Percentiles rank a stretch among this genome's conserved stretches.
Evolutionary conservation across 1,284 basidiomycete genomes (phyloP).

Genomic region (Apiotrichum gracile): DNA sequence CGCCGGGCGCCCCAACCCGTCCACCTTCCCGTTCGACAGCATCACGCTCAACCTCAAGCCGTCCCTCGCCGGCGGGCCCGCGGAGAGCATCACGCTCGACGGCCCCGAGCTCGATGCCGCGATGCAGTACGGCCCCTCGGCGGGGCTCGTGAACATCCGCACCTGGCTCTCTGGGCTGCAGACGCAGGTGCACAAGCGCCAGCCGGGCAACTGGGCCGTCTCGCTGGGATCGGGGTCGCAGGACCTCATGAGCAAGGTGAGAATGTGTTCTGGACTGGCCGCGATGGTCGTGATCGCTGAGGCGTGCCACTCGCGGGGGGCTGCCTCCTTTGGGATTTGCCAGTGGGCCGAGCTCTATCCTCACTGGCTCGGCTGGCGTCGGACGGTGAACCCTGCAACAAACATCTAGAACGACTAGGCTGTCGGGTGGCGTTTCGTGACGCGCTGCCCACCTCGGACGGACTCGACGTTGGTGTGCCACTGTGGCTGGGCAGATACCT

Average conservation of each 20-base stretch:
- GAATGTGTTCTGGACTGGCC: slow-evolving; percentile 12
- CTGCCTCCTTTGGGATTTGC: no score
- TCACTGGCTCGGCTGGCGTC: no score
- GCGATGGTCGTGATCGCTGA: no score
- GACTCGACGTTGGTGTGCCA: background rate
- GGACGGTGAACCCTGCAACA: no score
- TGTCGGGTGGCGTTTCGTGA: no score
- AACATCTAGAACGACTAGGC: no score
- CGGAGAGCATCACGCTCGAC: slow-evolving; percentile 50
- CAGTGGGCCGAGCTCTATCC: no score
- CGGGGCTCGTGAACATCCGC: slow-evolving; percentile 60
- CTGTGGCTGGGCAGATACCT: background rate
- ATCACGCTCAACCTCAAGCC: slow-evolving; percentile 55
- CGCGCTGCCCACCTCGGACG: no score
- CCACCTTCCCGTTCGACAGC: slow-evolving; percentile 80
- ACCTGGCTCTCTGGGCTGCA: slow-evolving; percentile 66
- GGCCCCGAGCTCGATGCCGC: slow-evolving; percentile 57
- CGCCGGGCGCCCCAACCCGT: slow-evolving; percentile 68
- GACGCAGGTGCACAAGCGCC: slow-evolving; percentile 55
- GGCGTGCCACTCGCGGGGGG: no score
- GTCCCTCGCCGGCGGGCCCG: slow-evolving; percentile 50
- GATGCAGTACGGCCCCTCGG: slow-evolving; percentile 72
- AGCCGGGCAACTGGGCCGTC: slow-evolving; percentile 60
- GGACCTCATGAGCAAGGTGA: slow-evolving; percentile 78
- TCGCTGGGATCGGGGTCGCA: slow-evolving; percentile 78